Percentiles rank a stretch among this genome's conserved stretches.
Conservation (phyloP, 2,329 filamentous ascomycete species). For the Pseudogymnoascus sp. region DNA sequence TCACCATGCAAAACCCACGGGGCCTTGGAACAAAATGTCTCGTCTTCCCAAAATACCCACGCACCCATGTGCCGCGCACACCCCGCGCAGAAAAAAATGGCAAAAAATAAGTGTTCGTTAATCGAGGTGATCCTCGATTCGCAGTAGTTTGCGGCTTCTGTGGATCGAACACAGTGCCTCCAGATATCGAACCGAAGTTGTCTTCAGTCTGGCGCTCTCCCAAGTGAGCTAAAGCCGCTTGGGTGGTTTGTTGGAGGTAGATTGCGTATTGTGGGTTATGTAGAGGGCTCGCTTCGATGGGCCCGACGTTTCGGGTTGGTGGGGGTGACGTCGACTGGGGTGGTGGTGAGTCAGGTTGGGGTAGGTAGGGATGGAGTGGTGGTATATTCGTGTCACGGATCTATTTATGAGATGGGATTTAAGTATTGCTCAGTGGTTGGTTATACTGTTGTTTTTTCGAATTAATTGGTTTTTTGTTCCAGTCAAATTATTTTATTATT, state of each 20-base stretch:
- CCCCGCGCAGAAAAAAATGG: background rate
- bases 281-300: background rate
- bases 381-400: background rate
- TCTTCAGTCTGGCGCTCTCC: constrained; percentile 15
- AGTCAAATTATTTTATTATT: background rate
- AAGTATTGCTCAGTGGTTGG: background rate
- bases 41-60: background rate
- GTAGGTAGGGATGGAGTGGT: background rate
- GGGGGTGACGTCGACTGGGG: background rate
- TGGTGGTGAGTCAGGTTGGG: background rate
- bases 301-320: background rate
- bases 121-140: constrained; percentile 10
- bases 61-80: background rate
- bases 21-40: background rate
- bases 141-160: constrained; percentile 14
- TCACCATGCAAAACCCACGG: background rate
- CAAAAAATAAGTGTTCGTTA: constrained; percentile 12
- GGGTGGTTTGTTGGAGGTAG: background rate
- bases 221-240: constrained; percentile 16
- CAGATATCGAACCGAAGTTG: constrained; percentile 12
- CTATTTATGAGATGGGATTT: background rate
- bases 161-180: constrained; percentile 16
- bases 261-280: background rate
- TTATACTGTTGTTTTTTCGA: background rate
- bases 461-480: background rate